Evolutionary conservation across 169 alveolate genomes (phyloP).

Genomic region (Amoebophrya sp.): DNA sequence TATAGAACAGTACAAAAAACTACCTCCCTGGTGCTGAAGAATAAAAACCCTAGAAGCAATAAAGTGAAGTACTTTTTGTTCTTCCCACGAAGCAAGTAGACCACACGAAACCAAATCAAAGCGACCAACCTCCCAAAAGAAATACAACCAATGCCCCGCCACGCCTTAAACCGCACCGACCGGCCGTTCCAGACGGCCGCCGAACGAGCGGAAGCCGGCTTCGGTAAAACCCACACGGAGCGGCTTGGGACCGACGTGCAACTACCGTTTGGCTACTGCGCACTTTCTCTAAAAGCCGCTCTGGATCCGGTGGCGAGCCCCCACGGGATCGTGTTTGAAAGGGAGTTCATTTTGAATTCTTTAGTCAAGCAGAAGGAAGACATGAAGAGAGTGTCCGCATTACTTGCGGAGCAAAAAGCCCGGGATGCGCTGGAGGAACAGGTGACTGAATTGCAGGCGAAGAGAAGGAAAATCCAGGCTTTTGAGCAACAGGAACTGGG

Average conservation of each 20-base stretch:
- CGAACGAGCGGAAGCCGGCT: neutral
- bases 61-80: too few species aligned
- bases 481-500: neutral
- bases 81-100: too few species aligned
- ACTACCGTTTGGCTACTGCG: neutral
- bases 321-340: neutral
- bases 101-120: too few species aligned
- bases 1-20: too few species aligned
- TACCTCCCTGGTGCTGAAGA: too few species aligned
- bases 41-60: too few species aligned
- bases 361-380: neutral
- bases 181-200: neutral
- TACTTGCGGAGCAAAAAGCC: neutral
- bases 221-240: neutral
- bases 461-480: neutral
- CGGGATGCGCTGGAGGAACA: neutral
- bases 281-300: neutral
- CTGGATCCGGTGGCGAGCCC: neutral
- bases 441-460: neutral
- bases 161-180: neutral
- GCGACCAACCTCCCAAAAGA: too few species aligned
- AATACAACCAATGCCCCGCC: neutral
- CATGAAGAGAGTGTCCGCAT: neutral
- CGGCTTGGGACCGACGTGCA: neutral
- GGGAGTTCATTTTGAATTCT: neutral